These are phyloP conservation scores for Gossypium anomalum DNA, from an alignment of 345 rosid genomes.

Conservation along the genomic window DNA sequence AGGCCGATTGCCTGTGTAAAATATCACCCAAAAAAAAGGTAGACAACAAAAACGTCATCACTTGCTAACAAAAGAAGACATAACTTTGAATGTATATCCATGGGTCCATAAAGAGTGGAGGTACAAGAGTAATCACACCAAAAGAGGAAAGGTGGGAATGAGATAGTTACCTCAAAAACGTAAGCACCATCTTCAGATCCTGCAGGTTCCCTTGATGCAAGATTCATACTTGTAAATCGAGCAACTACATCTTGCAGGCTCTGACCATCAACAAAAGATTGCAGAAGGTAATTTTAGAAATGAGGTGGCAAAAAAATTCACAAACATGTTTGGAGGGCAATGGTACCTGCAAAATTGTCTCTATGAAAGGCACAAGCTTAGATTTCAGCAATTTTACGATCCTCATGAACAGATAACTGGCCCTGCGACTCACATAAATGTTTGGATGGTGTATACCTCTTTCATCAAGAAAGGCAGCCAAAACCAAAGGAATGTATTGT, in stretches of 20 bases:
- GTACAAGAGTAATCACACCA: neutral
- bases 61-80: neutral
- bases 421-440: constrained; percentile 73
- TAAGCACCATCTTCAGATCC: constrained; percentile 86
- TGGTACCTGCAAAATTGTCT: constrained; percentile 75
- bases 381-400: constrained; percentile 76
- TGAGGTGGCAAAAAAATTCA: neutral
- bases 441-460: constrained; percentile 94
- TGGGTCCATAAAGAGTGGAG: neutral
- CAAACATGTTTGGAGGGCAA: neutral
- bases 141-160: neutral
- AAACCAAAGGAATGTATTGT: constrained; percentile 59
- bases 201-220: constrained; percentile 39
- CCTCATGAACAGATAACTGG: constrained; percentile 88
- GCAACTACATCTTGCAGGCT: constrained; percentile 77
- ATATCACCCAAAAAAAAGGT: neutral
- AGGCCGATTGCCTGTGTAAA: constrained; percentile 76
- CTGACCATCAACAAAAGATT: constrained; percentile 34
- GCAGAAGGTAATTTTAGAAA: neutral
- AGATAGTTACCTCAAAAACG: constrained; percentile 73
- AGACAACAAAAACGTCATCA: neutral
- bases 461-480: constrained; percentile 86
- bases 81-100: neutral
- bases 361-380: constrained; percentile 85
- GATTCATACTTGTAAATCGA: constrained; percentile 51